Evolutionary conservation across 2,329 filamentous ascomycete genomes (phyloP), one percentile per base, ranked within the genome.

Genomic region (Diaporthe sp.): DNA sequence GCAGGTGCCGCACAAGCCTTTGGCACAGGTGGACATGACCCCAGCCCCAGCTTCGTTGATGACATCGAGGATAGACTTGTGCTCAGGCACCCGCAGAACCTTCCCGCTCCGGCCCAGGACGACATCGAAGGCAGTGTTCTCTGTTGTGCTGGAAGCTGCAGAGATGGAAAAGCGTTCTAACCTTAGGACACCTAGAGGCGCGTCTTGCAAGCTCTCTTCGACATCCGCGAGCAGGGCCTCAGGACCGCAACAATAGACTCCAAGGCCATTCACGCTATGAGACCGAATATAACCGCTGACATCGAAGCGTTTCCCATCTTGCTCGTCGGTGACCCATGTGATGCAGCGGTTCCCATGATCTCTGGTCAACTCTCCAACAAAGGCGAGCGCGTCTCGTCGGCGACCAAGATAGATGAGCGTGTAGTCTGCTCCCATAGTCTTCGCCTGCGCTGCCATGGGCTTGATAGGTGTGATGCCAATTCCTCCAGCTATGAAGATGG

Each of bases 391-490:
- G 10, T 28, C n/a, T 62, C n/a, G 37, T 4, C 12, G 58, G 15
- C 58, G 37, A 19, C 58, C 58, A 0, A 62, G 37, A 44, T 44
- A 62, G 22, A 44, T 28, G n/a, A 62, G 58, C 2, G 39, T 62
- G 13, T 62, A 62, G 25, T 62, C 39, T 12, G 28, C 2, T 15
- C n/a, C 39, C 2, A 3, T 62, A n/a, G 1, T n/a, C 19, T 44
- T 62, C 7, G 34, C 58, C n/a, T 62, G 37, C 15, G 37, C 58
- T 9, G 19, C 58, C 37, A 62, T 42, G 17, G 58, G 37, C 37
- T 61, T 61, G n/a, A 61, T 61, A 3, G 58, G 58, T 17, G 37
- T 61, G 58, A 61, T 61, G 6, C 34, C 58, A 6, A 42, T 61
- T 17, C 58, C 58, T 9, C 37, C 58, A 9, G 58, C 58, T 1